Evolutionary conservation across 768 basidiomycete species (phyloP).

Genomic region (Mycena vulgaris): DNA sequence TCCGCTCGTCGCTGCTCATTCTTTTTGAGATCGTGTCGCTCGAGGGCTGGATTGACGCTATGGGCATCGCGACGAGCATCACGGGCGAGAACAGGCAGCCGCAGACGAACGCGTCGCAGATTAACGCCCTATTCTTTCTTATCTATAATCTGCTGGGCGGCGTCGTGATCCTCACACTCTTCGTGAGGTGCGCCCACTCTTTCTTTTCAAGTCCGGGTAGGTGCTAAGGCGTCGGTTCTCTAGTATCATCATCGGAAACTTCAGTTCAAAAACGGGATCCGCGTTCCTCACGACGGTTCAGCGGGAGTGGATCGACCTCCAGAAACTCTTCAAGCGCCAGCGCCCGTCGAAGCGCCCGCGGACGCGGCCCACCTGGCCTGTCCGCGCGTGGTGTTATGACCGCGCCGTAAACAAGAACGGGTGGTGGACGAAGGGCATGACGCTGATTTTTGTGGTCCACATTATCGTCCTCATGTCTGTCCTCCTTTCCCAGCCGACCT

Average conservation of each 20-base stretch:
- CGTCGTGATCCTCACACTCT: constrained; percentile 90
- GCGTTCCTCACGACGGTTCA: constrained; percentile 91
- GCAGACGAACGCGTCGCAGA: constrained; percentile 77
- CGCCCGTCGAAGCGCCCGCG: constrained; percentile 88
- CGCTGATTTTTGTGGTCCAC: constrained; percentile 83
- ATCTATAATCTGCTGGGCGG: constrained; percentile 93
- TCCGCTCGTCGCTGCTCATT: constrained; percentile 87
- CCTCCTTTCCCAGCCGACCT: background rate
- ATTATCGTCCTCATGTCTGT: constrained; percentile 87
- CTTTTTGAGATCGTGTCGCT: constrained; percentile 97
- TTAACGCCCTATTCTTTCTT: constrained; percentile 92
- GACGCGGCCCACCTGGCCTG: constrained; percentile 62
- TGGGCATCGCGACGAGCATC: constrained; percentile 85
- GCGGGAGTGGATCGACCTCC: constrained; percentile 94
- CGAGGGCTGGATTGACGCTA: constrained; percentile 96
- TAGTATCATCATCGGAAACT: constrained; percentile 97
- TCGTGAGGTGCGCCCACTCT: constrained; percentile 78
- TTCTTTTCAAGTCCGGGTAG: background rate
- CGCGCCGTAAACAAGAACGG: constrained; percentile 94
- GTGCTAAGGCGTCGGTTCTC: constrained; percentile 36
- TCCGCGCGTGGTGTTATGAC: constrained; percentile 92
- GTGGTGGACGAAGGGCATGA: constrained; percentile 91
- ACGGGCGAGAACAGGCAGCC: constrained; percentile 81
- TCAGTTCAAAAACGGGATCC: constrained; percentile 87
- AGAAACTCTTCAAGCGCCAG: constrained; percentile 90